phyloP scores from a whole-genome alignment of 2,329 filamentous ascomycete genomes.

The Pyrenophora seminiperda region DNA sequence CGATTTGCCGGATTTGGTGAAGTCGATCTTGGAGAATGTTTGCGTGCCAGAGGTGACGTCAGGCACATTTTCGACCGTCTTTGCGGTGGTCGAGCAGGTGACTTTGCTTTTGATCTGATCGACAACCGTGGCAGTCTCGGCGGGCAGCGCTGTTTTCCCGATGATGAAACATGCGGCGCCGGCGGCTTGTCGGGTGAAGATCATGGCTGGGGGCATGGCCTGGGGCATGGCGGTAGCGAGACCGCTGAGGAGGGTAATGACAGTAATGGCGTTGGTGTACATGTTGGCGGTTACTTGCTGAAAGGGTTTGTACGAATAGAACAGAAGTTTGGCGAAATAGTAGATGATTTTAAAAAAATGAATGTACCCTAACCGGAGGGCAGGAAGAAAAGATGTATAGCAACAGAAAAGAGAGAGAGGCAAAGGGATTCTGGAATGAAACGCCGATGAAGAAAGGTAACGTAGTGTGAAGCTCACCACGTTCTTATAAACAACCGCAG shows the following conservation, averaged over 20 bases:
- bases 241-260: constrained; percentile 19
- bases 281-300: constrained; percentile 11
- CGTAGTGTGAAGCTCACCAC: constrained; percentile 3
- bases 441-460: constrained; percentile 1
- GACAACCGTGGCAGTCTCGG: constrained; percentile 55
- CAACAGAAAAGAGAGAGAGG: constrained; percentile 10
- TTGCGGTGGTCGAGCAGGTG: constrained; percentile 57
- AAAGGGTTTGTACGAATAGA: constrained; percentile 1
- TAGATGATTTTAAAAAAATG: constrained; percentile 5
- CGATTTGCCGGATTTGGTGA: constrained; percentile 55
- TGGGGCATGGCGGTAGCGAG: constrained; percentile 23
- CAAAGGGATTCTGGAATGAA: constrained; percentile 5
- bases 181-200: constrained; percentile 24
- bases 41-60: constrained; percentile 60
- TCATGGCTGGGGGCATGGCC: constrained; percentile 11
- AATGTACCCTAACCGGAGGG: constrained; percentile 19
- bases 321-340: background rate
- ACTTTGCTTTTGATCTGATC: constrained; percentile 51
- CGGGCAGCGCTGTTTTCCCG: constrained; percentile 57
- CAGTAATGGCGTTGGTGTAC: constrained; percentile 20
- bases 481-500: constrained; percentile 2
- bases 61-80: constrained; percentile 60
- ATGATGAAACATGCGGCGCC: constrained; percentile 61
- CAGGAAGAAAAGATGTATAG: background rate
- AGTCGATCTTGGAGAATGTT: constrained; percentile 63